Conservation (phyloP, 371 early-diverging fungal genomes). For the Lichtheimia corymbifera region DNA sequence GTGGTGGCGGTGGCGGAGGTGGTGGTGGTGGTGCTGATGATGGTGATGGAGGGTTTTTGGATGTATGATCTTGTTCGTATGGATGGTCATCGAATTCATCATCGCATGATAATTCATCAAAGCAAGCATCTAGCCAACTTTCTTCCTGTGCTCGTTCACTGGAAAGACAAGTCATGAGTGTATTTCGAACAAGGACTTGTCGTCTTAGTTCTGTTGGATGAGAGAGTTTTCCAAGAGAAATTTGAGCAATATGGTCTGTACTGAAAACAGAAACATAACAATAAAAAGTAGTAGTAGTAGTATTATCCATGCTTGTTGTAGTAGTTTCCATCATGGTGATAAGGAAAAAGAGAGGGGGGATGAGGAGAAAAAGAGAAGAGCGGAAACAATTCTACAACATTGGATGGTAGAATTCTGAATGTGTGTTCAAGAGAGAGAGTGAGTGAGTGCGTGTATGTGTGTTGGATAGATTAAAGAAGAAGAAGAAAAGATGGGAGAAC, state of each 20-base stretch:
- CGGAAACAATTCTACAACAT: not conserved
- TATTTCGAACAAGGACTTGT: constrained; percentile 38
- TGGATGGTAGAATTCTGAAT: constrained; percentile 2
- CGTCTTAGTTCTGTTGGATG: constrained; percentile 27
- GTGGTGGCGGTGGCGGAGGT: not conserved
- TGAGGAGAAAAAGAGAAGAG: constrained; percentile 5
- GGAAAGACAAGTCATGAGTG: constrained; percentile 23
- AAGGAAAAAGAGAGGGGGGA: not conserved
- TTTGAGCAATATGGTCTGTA: constrained; percentile 20
- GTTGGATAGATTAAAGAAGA: too few relatives aligned
- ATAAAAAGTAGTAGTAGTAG: constrained; percentile 1
- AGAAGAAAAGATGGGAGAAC: too few relatives aligned
- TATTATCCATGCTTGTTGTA: not conserved
- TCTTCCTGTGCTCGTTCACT: constrained; percentile 28
- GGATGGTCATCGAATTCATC: not conserved
- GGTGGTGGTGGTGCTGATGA: too few relatives aligned
- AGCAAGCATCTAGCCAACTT: constrained; percentile 27
- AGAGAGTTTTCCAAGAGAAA: constrained; percentile 36
- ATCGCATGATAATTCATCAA: not conserved
- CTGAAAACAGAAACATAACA: constrained; percentile 3
- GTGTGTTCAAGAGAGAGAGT: too few relatives aligned
- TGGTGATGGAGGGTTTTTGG: too few relatives aligned
- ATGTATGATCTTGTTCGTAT: not conserved
- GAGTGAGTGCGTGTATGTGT: too few relatives aligned
- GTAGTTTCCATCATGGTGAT: not conserved